Conservation (phyloP, 768 basidiomycete species). For the Podaxis rugospora region DNA sequence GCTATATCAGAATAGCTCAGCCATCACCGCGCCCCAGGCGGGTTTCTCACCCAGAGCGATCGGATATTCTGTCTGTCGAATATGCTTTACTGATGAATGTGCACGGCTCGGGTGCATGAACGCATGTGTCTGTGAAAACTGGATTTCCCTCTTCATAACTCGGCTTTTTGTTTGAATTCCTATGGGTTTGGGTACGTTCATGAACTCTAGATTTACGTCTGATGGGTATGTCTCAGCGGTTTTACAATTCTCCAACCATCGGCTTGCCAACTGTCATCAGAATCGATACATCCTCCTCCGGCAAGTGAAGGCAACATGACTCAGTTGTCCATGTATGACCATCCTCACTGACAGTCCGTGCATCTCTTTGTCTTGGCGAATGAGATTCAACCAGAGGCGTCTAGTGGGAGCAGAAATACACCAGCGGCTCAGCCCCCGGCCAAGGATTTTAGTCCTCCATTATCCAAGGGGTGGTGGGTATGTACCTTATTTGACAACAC, state of each 20-base stretch:
- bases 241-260: no score
- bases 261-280: no score
- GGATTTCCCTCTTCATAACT: no score
- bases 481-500: not conserved
- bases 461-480: not conserved
- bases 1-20: not conserved
- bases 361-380: no score
- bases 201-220: no score
- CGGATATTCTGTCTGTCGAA: not conserved
- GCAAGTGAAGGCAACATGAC: no score
- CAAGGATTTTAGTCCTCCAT: not conserved
- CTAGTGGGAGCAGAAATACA: not conserved
- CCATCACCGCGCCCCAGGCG: not conserved
- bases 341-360: no score
- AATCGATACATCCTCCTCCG: no score
- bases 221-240: no score
- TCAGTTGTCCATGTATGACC: no score
- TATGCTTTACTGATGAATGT: not conserved
- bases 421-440: not conserved
- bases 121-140: not conserved
- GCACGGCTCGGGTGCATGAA: not conserved
- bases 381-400: not conserved
- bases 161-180: no score
- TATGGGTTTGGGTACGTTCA: no score
- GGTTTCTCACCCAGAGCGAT: not conserved